These are phyloP conservation scores for Coemansia sp. DNA, from an alignment of 192 early-diverging fungal species.

Conservation along the genomic window DNA sequence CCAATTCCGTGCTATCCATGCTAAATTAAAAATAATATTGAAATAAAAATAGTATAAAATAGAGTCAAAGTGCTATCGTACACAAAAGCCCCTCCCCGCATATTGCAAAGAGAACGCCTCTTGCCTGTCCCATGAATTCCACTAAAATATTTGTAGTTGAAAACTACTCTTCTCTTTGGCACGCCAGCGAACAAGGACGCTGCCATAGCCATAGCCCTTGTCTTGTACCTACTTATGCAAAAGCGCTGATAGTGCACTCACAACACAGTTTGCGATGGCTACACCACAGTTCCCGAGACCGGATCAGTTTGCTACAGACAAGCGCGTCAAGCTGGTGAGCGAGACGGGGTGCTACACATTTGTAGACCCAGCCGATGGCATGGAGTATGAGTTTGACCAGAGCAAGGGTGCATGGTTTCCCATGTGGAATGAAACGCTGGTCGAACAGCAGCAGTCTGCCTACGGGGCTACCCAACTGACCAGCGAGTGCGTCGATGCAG, in stretches of 20 bases:
- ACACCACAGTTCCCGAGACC: slow-evolving; percentile 41
- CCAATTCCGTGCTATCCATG: background rate
- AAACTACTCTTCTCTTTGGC: too few relatives aligned
- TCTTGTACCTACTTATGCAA: too few relatives aligned
- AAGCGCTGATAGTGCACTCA: too few relatives aligned
- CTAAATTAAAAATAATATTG: too few relatives aligned
- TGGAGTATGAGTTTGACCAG: slow-evolving; percentile 86
- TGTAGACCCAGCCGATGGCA: slow-evolving; percentile 69
- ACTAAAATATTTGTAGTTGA: too few relatives aligned
- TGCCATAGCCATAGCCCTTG: too few relatives aligned
- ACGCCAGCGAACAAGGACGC: too few relatives aligned
- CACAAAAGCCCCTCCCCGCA: too few relatives aligned
- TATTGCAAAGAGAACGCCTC: too few relatives aligned
- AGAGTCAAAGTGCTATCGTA: too few relatives aligned
- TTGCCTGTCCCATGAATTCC: background rate
- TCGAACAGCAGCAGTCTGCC: slow-evolving; percentile 52
- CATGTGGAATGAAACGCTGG: slow-evolving; percentile 59
- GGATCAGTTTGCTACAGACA: slow-evolving; percentile 57
- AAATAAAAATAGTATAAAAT: too few relatives aligned
- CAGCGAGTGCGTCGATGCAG: background rate
- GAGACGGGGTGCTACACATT: slow-evolving; percentile 80
- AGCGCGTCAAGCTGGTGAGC: slow-evolving; percentile 64
- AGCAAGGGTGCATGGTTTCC: slow-evolving; percentile 90
- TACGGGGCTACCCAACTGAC: slow-evolving; percentile 26
- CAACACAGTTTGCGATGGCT: slow-evolving; percentile 4